These are phyloP conservation scores for Diplodia scrobiculata DNA, from an alignment of 2,329 filamentous ascomycete species.

Conservation along the genomic window DNA sequence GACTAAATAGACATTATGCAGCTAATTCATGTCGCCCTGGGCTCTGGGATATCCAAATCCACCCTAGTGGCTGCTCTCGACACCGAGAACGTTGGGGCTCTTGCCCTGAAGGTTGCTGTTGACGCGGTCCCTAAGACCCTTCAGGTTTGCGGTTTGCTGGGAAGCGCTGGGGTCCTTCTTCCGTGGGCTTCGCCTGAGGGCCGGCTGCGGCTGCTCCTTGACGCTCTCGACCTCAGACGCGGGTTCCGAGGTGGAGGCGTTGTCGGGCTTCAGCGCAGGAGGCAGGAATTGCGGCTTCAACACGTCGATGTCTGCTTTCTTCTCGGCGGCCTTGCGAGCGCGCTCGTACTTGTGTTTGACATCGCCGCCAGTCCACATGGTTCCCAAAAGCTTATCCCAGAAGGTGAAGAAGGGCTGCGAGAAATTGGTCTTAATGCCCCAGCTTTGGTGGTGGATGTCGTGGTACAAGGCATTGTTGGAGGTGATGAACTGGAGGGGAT, in stretches of 20 bases:
- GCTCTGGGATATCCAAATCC: not conserved
- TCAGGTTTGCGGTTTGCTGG: constrained; percentile 45
- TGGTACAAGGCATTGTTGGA: constrained; percentile 96
- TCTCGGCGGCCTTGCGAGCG: constrained; percentile 58
- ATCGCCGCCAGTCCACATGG: constrained; percentile 75
- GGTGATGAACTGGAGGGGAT: constrained; percentile 87
- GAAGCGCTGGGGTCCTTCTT: constrained; percentile 48
- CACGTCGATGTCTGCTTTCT: constrained; percentile 56
- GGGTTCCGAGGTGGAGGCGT: constrained; percentile 31
- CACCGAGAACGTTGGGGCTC: constrained; percentile 50
- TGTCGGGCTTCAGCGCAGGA: constrained; percentile 21
- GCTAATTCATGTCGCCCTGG: not conserved
- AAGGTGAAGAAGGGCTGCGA: constrained; percentile 92
- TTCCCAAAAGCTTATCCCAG: constrained; percentile 83
- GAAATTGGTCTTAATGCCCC: constrained; percentile 97
- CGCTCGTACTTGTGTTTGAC: constrained; percentile 62
- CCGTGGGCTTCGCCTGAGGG: constrained; percentile 46
- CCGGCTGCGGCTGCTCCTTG: constrained; percentile 35
- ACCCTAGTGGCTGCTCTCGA: constrained; percentile 48
- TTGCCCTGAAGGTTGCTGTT: constrained; percentile 52
- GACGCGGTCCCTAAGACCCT: constrained; percentile 50
- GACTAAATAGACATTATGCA: constrained; percentile 25
- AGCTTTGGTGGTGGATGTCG: constrained; percentile 97
- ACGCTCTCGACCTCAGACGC: constrained; percentile 36
- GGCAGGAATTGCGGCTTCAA: constrained; percentile 32